These are phyloP conservation scores for Saturnispora gosingensis DNA, from an alignment of 805 yeast species.

Conservation along the genomic window DNA sequence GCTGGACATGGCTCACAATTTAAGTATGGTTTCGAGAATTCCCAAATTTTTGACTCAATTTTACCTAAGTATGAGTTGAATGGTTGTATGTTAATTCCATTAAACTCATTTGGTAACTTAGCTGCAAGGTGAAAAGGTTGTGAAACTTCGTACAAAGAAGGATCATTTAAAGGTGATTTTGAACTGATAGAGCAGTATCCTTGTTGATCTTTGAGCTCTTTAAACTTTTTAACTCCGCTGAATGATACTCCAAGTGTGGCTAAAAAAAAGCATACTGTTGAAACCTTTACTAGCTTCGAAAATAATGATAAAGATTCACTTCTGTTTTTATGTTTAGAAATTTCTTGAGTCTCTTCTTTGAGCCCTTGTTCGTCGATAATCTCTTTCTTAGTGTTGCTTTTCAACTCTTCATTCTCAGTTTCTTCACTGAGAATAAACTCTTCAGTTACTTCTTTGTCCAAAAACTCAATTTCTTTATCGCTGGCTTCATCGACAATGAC, in stretches of 20 bases:
- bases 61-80: conserved; percentile 23
- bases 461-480: conserved; percentile 11
- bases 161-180: background rate
- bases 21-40: conserved; percentile 32
- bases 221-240: conserved; percentile 39
- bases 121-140: background rate
- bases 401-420: background rate
- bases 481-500: conserved; percentile 16
- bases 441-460: conserved; percentile 15
- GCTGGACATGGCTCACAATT: conserved; percentile 70
- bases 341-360: background rate
- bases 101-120: background rate
- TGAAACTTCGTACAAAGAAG: background rate
- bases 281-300: conserved; percentile 1
- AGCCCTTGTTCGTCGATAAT: conserved; percentile 10
- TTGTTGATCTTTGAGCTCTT: conserved; percentile 49
- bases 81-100: conserved; percentile 2
- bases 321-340: background rate
- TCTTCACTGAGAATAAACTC: conserved; percentile 11
- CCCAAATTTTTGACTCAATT: conserved; percentile 33
- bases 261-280: background rate
- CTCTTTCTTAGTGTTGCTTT: conserved; percentile 1
- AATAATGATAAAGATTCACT: background rate
- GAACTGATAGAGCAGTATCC: conserved; percentile 61
- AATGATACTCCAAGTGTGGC: background rate